These are phyloP conservation scores for Elsinoe batatas DNA, from an alignment of 2,329 filamentous ascomycete species.

Conservation along the genomic window DNA sequence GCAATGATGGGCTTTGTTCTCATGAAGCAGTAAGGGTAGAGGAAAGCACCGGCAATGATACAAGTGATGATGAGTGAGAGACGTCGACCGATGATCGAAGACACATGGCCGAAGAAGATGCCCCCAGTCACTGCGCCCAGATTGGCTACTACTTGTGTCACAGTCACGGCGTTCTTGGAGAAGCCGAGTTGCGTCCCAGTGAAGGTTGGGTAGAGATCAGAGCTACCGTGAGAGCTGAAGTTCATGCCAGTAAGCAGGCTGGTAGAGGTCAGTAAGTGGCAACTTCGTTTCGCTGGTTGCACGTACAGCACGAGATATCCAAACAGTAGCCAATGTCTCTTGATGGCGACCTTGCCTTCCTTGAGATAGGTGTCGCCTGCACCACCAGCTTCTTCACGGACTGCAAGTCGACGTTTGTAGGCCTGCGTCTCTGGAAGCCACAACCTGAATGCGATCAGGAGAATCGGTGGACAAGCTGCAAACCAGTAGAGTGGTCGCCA, in stretches of 20 bases:
- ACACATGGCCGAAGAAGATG: slow-evolving; percentile 37
- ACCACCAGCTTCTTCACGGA: slow-evolving; percentile 51
- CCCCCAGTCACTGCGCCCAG: slow-evolving; percentile 41
- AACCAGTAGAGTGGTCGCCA: slow-evolving; percentile 91
- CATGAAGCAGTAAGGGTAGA: slow-evolving; percentile 76
- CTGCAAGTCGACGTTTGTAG: slow-evolving; percentile 55
- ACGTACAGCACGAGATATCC: slow-evolving; percentile 61
- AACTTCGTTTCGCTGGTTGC: neutral
- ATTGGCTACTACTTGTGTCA: slow-evolving; percentile 42
- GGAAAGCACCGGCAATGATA: slow-evolving; percentile 59
- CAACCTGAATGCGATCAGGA: slow-evolving; percentile 72
- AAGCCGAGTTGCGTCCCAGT: slow-evolving; percentile 49
- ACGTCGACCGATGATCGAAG: slow-evolving; percentile 38
- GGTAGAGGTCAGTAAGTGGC: neutral
- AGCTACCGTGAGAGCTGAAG: slow-evolving; percentile 52
- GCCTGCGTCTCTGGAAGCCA: slow-evolving; percentile 69
- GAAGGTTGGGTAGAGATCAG: slow-evolving; percentile 45
- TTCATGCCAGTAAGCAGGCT: slow-evolving; percentile 80
- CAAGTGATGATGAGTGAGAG: slow-evolving; percentile 40
- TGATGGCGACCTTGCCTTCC: slow-evolving; percentile 70
- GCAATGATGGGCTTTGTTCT: slow-evolving; percentile 56
- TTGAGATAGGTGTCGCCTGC: slow-evolving; percentile 58
- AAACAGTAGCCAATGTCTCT: slow-evolving; percentile 69
- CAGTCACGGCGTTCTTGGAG: slow-evolving; percentile 36
- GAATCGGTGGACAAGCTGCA: slow-evolving; percentile 64